Base-by-base conservation (phyloP, 1,284 basidiomycete species). In the Marasmius sp. region DNA sequence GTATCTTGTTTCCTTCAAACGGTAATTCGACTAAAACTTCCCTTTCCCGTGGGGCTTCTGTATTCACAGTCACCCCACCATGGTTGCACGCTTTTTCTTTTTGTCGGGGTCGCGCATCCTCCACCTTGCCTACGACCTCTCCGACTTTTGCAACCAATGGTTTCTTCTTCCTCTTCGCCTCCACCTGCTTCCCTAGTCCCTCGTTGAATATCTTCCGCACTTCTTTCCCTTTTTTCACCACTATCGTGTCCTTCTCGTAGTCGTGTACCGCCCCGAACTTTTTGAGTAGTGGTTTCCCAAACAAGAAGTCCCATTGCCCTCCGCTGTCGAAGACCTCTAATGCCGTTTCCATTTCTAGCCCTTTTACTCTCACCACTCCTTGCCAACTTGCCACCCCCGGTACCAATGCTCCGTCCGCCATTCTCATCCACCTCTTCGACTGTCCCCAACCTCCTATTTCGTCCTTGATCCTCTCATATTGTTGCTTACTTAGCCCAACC, bases 261-360 rank as follows among this genome's bases (percentile, higher is more conserved):
- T 71, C 64, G 52, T 76, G 75, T 0, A 67, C 59, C 3, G 64
- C 68, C 0, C 61, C 43, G 37, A 75, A 72, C 0, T 53, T 27
- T 16, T 57, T 51, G 11, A 75, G 67, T 7, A 76, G 60, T 6
- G 70, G 70, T 59, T 77, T 76, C 4, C 73, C 72, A 5, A 76
- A 66, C 0, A 77, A 64, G 22, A 76, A 58, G 4, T 69, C 61
- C 72, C 74, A 77, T 0, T 70, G 64, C 0, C 71, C 71, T 0
- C 67, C 67, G 38, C 74, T 74, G 39, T 72, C 65, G 50, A 78
- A 75, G 0, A 78, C 68, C 50, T 77, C 74, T 37, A 78, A 73
- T 1, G 20, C 14, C 1, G 68, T 70, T n/a, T 54, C 14, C 1
- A 63, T 54, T 36, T 39, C 36, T 1, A n/a, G n/a, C 0, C 64